Base-by-base conservation (phyloP, 352 stramenopile genomes). In the Pythium dissotocum region DNA sequence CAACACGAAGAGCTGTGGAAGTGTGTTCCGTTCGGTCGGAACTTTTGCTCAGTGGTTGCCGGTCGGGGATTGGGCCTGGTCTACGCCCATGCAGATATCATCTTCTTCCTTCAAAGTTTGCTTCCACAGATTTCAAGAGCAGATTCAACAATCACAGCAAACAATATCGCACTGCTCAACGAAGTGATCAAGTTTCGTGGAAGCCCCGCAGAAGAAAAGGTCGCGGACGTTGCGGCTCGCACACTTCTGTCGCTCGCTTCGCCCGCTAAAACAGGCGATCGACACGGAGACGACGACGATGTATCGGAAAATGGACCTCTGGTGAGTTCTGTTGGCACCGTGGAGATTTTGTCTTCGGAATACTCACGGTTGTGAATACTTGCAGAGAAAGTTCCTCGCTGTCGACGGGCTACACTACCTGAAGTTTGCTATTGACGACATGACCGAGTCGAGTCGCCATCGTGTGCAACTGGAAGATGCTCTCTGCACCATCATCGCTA, bases 81-180 rank as follows among this genome's bases (percentile, higher is more conserved):
- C 5, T 71, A 66, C 33, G 8, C 52, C 13, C 57, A 48, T 16
- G 21, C 30, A 21, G 21, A 63, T 3, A 26, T 71, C 9, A 6
- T 63, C 2, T 66, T 66, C 42, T 71, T 71, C 26, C 61, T 63
- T 3, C 36, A 55, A 32, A 63, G 65, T 32, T 9, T 71, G 13
- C 28, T 71, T 4, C 12, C 6, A 21, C 14, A 63, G 1, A 18
- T 71, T 30, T 28, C 55, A 30, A 59, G 35, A 54, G 35, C 52
- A 1, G 33, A 61, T 13, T 38, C 6, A 2, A 61, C 44, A 13
- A 44, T 70, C 38, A 52, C 63, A 2, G 26, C 52, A 2, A 16
- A 7, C 16, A 61, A 64, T 40, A 14, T 70, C 6, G 28, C 54
- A 13, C 26, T 70, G 26, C 42, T 70, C 0, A 38, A 48, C 21